phyloP scores from a whole-genome alignment of 23 red algal genomes.

The Cyanidiococcus yangmingshanensis region DNA sequence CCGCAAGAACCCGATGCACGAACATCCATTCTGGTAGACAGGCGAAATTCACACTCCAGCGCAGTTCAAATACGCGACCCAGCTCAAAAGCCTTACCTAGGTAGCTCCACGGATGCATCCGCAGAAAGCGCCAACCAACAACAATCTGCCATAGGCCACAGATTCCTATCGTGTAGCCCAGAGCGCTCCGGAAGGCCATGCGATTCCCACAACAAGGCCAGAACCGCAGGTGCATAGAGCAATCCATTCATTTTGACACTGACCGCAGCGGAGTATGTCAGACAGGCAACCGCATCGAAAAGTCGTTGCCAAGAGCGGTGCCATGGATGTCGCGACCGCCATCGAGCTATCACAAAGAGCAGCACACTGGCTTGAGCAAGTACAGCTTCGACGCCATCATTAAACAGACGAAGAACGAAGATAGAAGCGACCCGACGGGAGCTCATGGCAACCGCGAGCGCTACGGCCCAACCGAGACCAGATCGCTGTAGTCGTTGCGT shows the following conservation, averaged over 20 bases:
- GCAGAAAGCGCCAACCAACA: constrained; percentile 47
- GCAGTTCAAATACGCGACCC: constrained; percentile 48
- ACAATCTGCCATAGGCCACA: constrained; percentile 42
- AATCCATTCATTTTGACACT: constrained; percentile 90
- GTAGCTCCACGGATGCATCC: constrained; percentile 35
- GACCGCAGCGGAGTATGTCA: constrained; percentile 54
- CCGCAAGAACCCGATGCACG: constrained; percentile 29
- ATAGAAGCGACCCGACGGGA: constrained; percentile 64
- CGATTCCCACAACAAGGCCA: constrained; percentile 40
- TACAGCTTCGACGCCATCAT: constrained; percentile 75
- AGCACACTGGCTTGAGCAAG: constrained; percentile 34
- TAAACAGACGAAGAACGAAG: constrained; percentile 85
- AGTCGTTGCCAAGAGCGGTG: background rate
- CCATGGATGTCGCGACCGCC: background rate
- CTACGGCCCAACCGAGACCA: background rate
- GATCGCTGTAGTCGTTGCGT: constrained; percentile 10
- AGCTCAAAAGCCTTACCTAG: constrained; percentile 81
- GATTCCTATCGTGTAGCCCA: constrained; percentile 17
- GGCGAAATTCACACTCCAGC: constrained; percentile 87
- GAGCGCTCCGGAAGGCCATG: constrained; percentile 20
- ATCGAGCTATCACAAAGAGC: constrained; percentile 43
- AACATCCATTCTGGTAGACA: constrained; percentile 44
- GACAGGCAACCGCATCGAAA: constrained; percentile 27
- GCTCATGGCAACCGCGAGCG: constrained; percentile 31
- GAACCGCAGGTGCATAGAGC: constrained; percentile 62